A percentile compares a stretch with the other conserved stretches of the same genome.
phyloP scores from a whole-genome alignment of 768 basidiomycete species.

The Tricholoma sp. region DNA sequence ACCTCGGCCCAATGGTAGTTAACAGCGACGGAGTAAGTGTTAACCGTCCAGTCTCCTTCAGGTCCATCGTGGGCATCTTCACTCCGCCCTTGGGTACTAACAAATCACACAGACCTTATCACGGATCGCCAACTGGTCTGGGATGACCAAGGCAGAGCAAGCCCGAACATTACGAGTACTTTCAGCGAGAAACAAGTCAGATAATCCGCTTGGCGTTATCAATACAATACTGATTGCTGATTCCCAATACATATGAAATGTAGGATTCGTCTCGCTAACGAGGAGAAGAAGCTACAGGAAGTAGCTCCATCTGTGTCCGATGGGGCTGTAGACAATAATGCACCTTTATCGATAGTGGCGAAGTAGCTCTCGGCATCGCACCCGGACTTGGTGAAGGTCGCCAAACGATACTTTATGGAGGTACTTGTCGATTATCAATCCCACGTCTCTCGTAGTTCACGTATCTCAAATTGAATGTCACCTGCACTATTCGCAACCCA shows the following conservation, averaged over 20 bases:
- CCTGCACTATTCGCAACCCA: slow-evolving; percentile 7
- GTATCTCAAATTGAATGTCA: neutral
- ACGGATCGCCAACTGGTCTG: slow-evolving; percentile 60
- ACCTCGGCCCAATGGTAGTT: slow-evolving; percentile 63
- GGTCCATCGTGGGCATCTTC: neutral
- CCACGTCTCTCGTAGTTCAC: neutral
- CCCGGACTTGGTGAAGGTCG: neutral
- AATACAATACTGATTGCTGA: neutral
- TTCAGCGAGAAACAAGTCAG: slow-evolving; percentile 46
- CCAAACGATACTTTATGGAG: neutral
- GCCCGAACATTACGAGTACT: slow-evolving; percentile 53
- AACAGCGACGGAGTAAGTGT: slow-evolving; percentile 58
- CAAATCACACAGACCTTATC: slow-evolving; percentile 47
- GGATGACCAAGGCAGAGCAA: slow-evolving; percentile 52
- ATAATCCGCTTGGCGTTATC: neutral
- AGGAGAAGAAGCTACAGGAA: slow-evolving; percentile 21
- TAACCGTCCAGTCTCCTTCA: neutral
- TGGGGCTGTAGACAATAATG: neutral
- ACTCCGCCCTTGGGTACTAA: neutral
- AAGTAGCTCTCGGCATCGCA: neutral
- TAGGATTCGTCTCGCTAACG: slow-evolving; percentile 26
- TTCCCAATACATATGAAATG: neutral
- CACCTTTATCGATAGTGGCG: neutral
- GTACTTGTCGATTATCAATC: neutral
- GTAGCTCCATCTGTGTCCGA: neutral